These are phyloP conservation scores for Plantago coronopus DNA, from an alignment of 305 asterid species.

Conservation along the genomic window DNA sequence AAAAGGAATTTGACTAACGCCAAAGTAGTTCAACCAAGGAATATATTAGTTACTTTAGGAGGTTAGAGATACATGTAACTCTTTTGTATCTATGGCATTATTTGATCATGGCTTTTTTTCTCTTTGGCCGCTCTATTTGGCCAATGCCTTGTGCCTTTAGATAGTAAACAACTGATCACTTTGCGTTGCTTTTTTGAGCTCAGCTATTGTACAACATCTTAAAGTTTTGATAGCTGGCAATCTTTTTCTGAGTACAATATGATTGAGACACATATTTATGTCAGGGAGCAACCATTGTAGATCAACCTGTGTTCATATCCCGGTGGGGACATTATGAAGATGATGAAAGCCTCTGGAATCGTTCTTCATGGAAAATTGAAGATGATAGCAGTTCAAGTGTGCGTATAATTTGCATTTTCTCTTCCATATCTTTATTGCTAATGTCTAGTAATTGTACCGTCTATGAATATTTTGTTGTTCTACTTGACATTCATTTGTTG, in stretches of 20 bases:
- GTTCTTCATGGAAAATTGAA: constrained; percentile 52
- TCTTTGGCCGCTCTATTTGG: too few relatives aligned
- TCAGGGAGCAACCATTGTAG: constrained; percentile 85
- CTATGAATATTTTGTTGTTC: too few relatives aligned
- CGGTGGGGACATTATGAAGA: constrained; percentile 82
- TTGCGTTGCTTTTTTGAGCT: too few relatives aligned
- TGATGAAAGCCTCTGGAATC: constrained; percentile 56
- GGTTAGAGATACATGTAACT: too few relatives aligned
- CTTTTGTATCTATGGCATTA: too few relatives aligned
- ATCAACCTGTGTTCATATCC: constrained; percentile 81
- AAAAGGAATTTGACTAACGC: too few relatives aligned
- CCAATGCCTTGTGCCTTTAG: too few relatives aligned
- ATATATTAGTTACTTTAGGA: too few relatives aligned
- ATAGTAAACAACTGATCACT: too few relatives aligned
- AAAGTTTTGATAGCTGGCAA: constrained; percentile 7
- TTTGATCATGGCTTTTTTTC: too few relatives aligned
- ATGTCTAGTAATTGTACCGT: background rate
- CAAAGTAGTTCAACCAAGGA: too few relatives aligned
- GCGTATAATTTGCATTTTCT: constrained; percentile 20
- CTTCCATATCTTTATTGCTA: background rate
- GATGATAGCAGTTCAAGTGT: constrained; percentile 54
- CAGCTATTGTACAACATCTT: background rate
- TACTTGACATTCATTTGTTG: constrained; percentile 6
- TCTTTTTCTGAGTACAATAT: constrained; percentile 2
- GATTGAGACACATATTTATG: constrained; percentile 15